These are phyloP conservation scores for Termitomyces sp. DNA, from an alignment of 768 basidiomycete genomes.

Conservation along the genomic window DNA sequence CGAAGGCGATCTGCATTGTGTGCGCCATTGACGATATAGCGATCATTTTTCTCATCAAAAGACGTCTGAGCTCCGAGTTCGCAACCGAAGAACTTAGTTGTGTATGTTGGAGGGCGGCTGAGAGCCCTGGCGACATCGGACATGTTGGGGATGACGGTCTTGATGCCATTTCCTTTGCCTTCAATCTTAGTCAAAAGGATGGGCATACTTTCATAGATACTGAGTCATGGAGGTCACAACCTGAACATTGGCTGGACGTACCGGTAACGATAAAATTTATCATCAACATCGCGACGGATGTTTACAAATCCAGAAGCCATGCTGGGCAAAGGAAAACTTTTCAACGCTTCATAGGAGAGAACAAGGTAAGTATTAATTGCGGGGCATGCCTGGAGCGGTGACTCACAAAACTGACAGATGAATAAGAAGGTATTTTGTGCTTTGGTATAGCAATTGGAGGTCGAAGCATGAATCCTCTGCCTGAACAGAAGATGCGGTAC, in stretches of 20 bases:
- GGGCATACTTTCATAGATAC: slow-evolving; percentile 69
- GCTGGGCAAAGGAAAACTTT: slow-evolving; percentile 44
- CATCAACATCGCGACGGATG: slow-evolving; percentile 93
- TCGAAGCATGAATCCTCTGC: slow-evolving; percentile 93
- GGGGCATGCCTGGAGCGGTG: background rate
- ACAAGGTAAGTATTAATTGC: background rate
- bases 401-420: slow-evolving; percentile 51
- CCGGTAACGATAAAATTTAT: slow-evolving; percentile 96
- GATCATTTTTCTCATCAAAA: slow-evolving; percentile 93
- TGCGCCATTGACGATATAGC: slow-evolving; percentile 98
- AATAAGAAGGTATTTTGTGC: slow-evolving; percentile 53
- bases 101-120: slow-evolving; percentile 90
- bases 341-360: slow-evolving; percentile 47
- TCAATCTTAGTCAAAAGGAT: slow-evolving; percentile 93
- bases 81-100: slow-evolving; percentile 99
- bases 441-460: slow-evolving; percentile 71
- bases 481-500: slow-evolving; percentile 54
- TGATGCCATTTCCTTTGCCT: slow-evolving; percentile 99
- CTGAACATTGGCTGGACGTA: slow-evolving; percentile 25
- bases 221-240: background rate
- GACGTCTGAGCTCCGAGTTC: slow-evolving; percentile 98
- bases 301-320: slow-evolving; percentile 90
- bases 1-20: slow-evolving; percentile 89
- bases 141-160: slow-evolving; percentile 99
- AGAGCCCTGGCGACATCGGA: slow-evolving; percentile 94